These are phyloP conservation scores for Pontederia crassipes DNA, from an alignment of 176 grass and related monocot species.

Conservation along the genomic window DNA sequence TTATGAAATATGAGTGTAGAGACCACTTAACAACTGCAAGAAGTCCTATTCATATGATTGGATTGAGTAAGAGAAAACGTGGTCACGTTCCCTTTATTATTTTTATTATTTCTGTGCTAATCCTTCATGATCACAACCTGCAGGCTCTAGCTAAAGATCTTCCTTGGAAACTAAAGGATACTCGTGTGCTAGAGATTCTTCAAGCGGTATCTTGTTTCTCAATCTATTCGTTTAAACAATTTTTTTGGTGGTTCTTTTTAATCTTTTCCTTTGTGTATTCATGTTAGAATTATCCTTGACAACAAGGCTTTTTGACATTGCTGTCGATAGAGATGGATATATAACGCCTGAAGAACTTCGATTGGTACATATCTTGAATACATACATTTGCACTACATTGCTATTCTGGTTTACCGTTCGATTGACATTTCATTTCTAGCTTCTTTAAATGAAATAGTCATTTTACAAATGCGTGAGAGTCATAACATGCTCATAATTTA, in stretches of 20 bases:
- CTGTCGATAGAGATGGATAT: constrained; percentile 76
- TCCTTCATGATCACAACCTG: constrained; percentile 11
- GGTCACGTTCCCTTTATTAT: no score
- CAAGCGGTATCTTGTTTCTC: constrained; percentile 51
- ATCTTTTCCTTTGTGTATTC: neutral
- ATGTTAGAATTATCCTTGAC: neutral
- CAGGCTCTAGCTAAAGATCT: constrained; percentile 92
- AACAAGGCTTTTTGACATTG: constrained; percentile 11
- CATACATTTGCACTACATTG: no score
- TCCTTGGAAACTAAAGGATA: constrained; percentile 84
- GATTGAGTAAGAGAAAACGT: no score
- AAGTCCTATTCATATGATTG: no score
- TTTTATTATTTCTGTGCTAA: no score
- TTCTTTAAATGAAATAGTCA: neutral
- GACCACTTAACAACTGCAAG: no score
- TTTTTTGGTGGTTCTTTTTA: neutral
- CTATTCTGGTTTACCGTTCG: neutral
- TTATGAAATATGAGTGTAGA: no score
- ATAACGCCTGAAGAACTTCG: constrained; percentile 89
- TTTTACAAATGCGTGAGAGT: neutral
- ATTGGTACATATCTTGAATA: constrained; percentile 38
- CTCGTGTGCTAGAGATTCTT: constrained; percentile 83
- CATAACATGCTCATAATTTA: neutral
- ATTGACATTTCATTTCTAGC: neutral
- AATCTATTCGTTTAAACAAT: neutral